Evolutionary conservation across 148 eudicot genomes (phyloP), one percentile per base, ranked within the genome.

Genomic region (Rhododendron vialii): DNA sequence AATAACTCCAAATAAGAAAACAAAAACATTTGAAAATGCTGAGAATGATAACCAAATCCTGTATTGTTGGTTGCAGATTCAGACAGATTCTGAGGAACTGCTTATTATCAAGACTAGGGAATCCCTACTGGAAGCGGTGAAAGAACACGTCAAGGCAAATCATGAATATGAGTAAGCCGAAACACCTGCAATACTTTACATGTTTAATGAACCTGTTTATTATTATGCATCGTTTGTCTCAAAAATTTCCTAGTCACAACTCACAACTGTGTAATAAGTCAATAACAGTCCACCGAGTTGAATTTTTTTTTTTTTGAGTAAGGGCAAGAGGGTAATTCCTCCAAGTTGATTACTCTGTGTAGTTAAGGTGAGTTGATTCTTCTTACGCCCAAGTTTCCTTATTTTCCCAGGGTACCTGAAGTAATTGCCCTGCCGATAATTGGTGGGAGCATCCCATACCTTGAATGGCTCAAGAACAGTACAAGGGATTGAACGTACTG

Each of bases 31-130:
- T 1, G 14, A 53, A 81, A 33, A 80, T 73, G 71, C 65, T 2
- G 59, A 73, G 82, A 41, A 45, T 83, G 78, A 65, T 33, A 11
- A 17, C 47, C 3, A 45, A 67, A 17, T 87, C 24, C 1, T 10
- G 12, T 17, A 47, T 43, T 41, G 73, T 82, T 82, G 81, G 83
- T 84, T 88, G 89, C 95, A 97, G 99, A 91, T 98, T 73, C 96
- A 98, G 73, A 94, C 96, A 82, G 99, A 98, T 90, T 87, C 95
- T 5, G 99, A 98, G 91, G 99, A 95, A 89, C 87, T 98, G 83
- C 99, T 98, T 35, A 95, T 98, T 86, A 94, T 98, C 86, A 98
- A 98, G 89, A 98, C 99, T 38, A 85, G 99, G 92, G 99, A 98
- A 86, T 94, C 99, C 86, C 96, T 98, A 83, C 82, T 98, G 80